These are phyloP conservation scores for Cladophialophora bantiana DNA, from an alignment of 2,329 filamentous ascomycete genomes.

Conservation along the genomic window DNA sequence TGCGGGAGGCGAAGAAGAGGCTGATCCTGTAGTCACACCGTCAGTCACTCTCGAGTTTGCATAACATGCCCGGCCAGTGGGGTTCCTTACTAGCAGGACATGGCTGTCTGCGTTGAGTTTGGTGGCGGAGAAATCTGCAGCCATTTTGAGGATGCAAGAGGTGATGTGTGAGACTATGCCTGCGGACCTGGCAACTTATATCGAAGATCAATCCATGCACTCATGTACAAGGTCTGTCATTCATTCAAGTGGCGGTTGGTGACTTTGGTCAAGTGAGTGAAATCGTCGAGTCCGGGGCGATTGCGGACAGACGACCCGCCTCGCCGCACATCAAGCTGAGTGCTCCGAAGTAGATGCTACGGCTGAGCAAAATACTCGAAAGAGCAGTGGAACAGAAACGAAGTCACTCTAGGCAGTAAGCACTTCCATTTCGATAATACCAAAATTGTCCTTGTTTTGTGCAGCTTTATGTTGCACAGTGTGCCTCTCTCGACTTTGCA, in stretches of 20 bases:
- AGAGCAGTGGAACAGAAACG: not conserved
- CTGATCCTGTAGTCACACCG: slow-evolving; percentile 72
- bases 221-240: not conserved
- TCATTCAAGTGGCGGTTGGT: not conserved
- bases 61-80: not conserved
- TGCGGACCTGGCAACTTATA: not conserved
- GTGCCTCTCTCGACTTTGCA: not conserved
- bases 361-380: not conserved
- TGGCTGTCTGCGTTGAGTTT: slow-evolving; percentile 60
- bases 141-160: slow-evolving; percentile 24
- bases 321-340: not conserved
- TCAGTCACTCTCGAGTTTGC: slow-evolving; percentile 19
- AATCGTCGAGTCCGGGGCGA: not conserved
- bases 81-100: slow-evolving; percentile 53
- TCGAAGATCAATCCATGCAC: not conserved
- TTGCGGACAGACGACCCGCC: not conserved
- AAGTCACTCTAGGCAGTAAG: not conserved
- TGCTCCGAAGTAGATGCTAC: not conserved
- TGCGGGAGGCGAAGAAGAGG: slow-evolving; percentile 90
- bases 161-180: not conserved
- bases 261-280: not conserved
- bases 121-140: slow-evolving; percentile 45
- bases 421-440: not conserved
- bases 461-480: not conserved
- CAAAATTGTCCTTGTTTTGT: not conserved